Percentiles rank a stretch among this genome's conserved stretches.
phyloP scores from a whole-genome alignment of 1,284 basidiomycete species.

The Ceratobasidium sp. region DNA sequence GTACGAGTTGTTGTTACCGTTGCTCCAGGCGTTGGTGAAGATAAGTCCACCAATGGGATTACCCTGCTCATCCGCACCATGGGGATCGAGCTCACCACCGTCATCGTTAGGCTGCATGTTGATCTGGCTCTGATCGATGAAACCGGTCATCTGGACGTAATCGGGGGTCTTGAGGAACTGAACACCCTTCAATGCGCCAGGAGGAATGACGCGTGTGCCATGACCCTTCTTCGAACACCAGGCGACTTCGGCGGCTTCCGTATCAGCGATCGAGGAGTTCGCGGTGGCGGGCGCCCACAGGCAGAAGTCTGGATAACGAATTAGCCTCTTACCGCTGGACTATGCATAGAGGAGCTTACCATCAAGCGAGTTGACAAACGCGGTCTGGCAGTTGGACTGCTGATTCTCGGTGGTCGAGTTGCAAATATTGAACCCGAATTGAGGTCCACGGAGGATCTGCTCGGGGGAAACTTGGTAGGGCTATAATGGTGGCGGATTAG shows the following conservation, averaged over 20 bases:
- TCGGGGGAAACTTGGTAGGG: conserved; percentile 46
- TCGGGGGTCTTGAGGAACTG: conserved; percentile 73
- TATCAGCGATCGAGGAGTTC: conserved; percentile 67
- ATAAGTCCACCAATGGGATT: conserved; percentile 61
- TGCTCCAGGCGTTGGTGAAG: conserved; percentile 59
- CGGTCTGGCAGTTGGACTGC: conserved; percentile 55
- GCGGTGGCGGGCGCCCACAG: conserved; percentile 66
- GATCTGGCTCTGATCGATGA: conserved; percentile 64
- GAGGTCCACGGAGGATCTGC: conserved; percentile 44
- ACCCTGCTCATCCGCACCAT: conserved; percentile 68
- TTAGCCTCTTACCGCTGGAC: too few relatives aligned
- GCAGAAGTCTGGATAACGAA: too few relatives aligned
- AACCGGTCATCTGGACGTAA: conserved; percentile 51
- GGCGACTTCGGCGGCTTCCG: conserved; percentile 74
- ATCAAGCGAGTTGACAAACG: conserved; percentile 44
- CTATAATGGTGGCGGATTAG: conserved; percentile 14
- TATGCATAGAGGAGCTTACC: too few relatives aligned
- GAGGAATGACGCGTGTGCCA: conserved; percentile 80
- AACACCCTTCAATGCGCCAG: conserved; percentile 78
- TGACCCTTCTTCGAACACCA: conserved; percentile 76
- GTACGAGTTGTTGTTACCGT: conserved; percentile 52
- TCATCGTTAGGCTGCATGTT: conserved; percentile 72
- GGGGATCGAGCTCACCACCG: conserved; percentile 74
- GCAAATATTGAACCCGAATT: conserved; percentile 55
- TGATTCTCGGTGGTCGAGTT: conserved; percentile 55